These are phyloP conservation scores for Dipteronia dyeriana DNA, from an alignment of 345 rosid genomes.

Conservation along the genomic window DNA sequence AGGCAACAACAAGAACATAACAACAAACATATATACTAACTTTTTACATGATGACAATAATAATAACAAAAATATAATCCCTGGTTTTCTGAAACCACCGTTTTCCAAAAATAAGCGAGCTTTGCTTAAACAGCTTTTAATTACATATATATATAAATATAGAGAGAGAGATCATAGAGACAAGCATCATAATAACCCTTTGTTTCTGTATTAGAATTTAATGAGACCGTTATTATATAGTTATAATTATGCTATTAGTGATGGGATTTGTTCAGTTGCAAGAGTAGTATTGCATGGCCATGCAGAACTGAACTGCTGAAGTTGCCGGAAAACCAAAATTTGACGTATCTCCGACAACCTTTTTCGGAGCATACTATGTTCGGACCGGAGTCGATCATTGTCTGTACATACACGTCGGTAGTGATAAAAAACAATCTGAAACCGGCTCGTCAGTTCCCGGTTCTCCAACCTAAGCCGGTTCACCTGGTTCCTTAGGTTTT, in stretches of 20 bases:
- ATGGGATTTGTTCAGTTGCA: constrained; percentile 45
- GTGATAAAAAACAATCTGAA: constrained; percentile 47
- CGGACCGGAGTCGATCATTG: constrained; percentile 60
- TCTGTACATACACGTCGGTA: constrained; percentile 46
- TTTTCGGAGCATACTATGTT: constrained; percentile 49
- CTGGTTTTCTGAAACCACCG: constrained; percentile 6
- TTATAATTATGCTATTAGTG: constrained; percentile 43
- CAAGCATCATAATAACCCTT: not conserved
- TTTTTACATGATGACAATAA: constrained; percentile 28
- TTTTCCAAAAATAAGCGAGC: constrained; percentile 22
- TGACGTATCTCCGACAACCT: constrained; percentile 56
- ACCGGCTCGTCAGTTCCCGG: constrained; percentile 61
- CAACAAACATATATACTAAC: constrained; percentile 14
- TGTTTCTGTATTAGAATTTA: constrained; percentile 15
- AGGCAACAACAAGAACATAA: not conserved
- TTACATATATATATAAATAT: constrained; percentile 14
- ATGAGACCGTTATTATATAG: constrained; percentile 15
- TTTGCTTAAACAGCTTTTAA: constrained; percentile 13
- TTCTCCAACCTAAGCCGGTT: constrained; percentile 66
- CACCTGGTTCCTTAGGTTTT: constrained; percentile 67
- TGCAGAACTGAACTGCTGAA: constrained; percentile 54
- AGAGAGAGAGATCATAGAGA: not conserved
- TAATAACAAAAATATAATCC: not conserved
- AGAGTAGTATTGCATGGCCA: constrained; percentile 47
- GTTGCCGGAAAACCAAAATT: constrained; percentile 50